Percentiles rank a stretch among this genome's conserved stretches.
Conservation (phyloP, 2,329 filamentous ascomycete species). For the Chrysoporthe cubensis region DNA sequence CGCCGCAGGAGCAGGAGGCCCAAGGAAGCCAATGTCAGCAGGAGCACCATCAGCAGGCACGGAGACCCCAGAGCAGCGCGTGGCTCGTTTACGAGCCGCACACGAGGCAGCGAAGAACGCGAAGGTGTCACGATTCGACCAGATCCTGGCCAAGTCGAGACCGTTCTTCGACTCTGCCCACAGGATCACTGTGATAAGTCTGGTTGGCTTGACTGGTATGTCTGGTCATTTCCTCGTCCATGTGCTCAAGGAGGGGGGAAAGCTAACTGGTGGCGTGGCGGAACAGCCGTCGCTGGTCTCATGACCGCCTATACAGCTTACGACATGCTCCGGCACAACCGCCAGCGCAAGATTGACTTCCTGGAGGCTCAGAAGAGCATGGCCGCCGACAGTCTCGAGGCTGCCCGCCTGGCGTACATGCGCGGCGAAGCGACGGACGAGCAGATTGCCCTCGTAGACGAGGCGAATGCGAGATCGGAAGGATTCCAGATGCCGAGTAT, state of each 20-base stretch:
- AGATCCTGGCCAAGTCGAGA: conserved; percentile 51
- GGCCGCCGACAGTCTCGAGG: conserved; percentile 58
- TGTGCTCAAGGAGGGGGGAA: too few relatives aligned
- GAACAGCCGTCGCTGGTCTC: conserved; percentile 56
- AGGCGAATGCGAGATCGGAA: conserved; percentile 53
- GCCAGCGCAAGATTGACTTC: conserved; percentile 63
- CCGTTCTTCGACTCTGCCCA: conserved; percentile 60
- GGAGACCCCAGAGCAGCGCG: conserved; percentile 72
- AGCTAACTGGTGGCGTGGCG: conserved; percentile 17
- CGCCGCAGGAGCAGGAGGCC: conserved; percentile 26
- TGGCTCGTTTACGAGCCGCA: conserved; percentile 68
- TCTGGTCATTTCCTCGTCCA: not conserved
- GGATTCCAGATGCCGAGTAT: conserved; percentile 56
- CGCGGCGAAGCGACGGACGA: conserved; percentile 60
- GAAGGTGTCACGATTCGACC: conserved; percentile 57
- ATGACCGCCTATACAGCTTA: conserved; percentile 62
- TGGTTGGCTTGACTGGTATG: conserved; percentile 62
- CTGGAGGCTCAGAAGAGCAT: conserved; percentile 58
- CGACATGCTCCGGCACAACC: conserved; percentile 66
- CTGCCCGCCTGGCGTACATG: conserved; percentile 64
- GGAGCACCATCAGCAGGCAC: conserved; percentile 32
- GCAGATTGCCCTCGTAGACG: conserved; percentile 60
- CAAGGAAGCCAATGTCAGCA: conserved; percentile 11
- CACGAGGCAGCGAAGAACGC: conserved; percentile 69
- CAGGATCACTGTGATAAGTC: conserved; percentile 56